Conservation (phyloP, 805 yeast genomes). For the Wickerhamiella parazyma region DNA sequence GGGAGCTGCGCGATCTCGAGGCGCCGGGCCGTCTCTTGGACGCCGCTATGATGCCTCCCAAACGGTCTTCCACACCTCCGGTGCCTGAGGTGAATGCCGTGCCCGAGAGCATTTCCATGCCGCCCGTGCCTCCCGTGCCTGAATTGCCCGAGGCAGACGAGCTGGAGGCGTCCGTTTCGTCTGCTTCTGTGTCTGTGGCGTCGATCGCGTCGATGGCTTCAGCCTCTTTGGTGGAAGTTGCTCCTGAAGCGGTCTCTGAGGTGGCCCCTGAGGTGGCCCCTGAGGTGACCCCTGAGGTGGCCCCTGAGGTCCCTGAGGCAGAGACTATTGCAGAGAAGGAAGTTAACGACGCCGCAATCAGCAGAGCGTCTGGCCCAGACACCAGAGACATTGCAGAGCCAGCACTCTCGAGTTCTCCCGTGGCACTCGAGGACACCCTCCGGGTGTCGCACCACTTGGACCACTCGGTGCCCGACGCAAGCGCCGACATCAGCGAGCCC, state of each 20-base stretch:
- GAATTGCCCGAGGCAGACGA: neutral
- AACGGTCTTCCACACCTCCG: too few species aligned
- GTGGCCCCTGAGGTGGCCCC: neutral
- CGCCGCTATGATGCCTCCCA: too few species aligned
- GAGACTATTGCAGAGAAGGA: too few species aligned
- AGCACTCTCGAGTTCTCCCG: too few species aligned
- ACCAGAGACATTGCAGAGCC: too few species aligned
- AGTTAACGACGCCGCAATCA: too few species aligned
- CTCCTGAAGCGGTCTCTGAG: neutral
- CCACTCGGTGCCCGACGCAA: neutral
- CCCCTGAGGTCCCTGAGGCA: neutral
- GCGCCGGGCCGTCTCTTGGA: too few species aligned
- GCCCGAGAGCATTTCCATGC: neutral
- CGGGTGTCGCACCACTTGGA: too few species aligned
- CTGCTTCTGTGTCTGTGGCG: neutral
- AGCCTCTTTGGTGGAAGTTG: neutral
- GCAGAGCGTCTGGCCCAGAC: too few species aligned
- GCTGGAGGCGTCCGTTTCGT: neutral
- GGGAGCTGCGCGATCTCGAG: neutral
- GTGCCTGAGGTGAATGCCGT: too few species aligned
- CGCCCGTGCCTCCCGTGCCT: neutral
- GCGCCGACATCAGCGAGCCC: neutral
- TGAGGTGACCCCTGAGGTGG: neutral
- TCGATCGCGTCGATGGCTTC: too few species aligned
- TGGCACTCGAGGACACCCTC: too few species aligned